phyloP scores from a whole-genome alignment of 2,329 filamentous ascomycete species.

The Sclerotinia nivalis region DNA sequence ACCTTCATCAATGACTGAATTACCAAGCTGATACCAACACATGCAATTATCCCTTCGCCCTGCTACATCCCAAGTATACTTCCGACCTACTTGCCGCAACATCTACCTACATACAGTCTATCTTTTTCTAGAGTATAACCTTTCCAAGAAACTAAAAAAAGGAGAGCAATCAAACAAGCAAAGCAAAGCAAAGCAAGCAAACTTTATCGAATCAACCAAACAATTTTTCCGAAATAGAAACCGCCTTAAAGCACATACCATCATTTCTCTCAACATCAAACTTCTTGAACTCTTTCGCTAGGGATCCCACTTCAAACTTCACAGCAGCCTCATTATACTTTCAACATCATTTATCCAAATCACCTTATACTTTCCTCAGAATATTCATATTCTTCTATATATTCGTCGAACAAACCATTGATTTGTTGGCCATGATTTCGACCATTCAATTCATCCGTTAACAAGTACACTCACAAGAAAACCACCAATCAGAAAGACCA shows the following conservation, averaged over 20 bases:
- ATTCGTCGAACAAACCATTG: not conserved
- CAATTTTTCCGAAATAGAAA: not conserved
- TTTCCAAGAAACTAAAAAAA: not conserved
- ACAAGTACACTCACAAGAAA: not conserved
- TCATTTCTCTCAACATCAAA: constrained; percentile 7
- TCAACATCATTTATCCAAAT: not conserved
- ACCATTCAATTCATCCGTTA: constrained; percentile 8
- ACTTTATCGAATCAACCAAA: constrained; percentile 9
- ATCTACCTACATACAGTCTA: not conserved
- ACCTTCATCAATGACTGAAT: constrained; percentile 8
- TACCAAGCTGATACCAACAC: constrained; percentile 4
- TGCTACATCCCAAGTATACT: constrained; percentile 23
- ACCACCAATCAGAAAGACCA: not conserved
- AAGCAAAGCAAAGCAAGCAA: constrained; percentile 3
- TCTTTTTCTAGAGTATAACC: not conserved
- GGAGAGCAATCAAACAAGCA: constrained; percentile 8
- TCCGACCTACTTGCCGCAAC: constrained; percentile 10
- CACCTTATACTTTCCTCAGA: not conserved
- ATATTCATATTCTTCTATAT: not conserved
- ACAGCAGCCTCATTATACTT: constrained; percentile 16
- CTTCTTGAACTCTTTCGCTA: not conserved
- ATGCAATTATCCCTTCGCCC: constrained; percentile 21
- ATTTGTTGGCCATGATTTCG: constrained; percentile 3
- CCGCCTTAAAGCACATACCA: constrained; percentile 2
- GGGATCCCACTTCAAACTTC: constrained; percentile 3